phyloP scores from a whole-genome alignment of 495 filamentous ascomycete genomes.

The Tirmania nivea region DNA sequence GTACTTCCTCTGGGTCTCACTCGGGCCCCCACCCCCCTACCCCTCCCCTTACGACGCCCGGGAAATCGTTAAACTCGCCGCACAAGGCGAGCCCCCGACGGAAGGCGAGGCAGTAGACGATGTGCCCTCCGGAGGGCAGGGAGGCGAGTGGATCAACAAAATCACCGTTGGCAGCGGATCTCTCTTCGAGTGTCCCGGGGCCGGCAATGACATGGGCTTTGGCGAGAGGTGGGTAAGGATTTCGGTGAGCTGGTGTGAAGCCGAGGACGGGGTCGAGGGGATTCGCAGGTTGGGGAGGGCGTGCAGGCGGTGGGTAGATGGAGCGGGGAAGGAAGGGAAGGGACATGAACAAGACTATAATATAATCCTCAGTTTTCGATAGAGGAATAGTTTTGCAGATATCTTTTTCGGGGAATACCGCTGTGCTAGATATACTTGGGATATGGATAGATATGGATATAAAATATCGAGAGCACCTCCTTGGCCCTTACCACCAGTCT shows the following conservation, averaged over 20 bases:
- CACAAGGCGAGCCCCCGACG: neutral
- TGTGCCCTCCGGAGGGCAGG: too few species aligned
- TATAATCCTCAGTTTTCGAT: too few species aligned
- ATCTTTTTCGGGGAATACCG: too few species aligned
- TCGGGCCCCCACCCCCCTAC: neutral
- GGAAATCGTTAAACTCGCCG: constrained; percentile 8
- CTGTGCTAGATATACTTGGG: too few species aligned
- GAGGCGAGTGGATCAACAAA: too few species aligned
- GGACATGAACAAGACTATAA: too few species aligned
- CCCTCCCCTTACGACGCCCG: constrained; percentile 3
- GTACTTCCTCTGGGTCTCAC: constrained; percentile 15
- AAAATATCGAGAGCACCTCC: too few species aligned
- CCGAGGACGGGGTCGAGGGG: constrained; percentile 11
- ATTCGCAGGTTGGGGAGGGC: constrained; percentile 12
- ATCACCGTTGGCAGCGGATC: constrained; percentile 11
- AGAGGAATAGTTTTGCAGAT: too few species aligned
- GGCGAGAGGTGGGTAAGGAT: constrained; percentile 12
- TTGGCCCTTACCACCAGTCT: too few species aligned
- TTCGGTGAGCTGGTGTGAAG: constrained; percentile 12
- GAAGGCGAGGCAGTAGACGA: too few species aligned
- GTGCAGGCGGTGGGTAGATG: constrained; percentile 7
- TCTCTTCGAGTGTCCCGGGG: constrained; percentile 13
- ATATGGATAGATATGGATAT: too few species aligned
- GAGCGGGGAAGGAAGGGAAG: too few species aligned
- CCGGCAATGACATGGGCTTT: constrained; percentile 10